Conservation (phyloP, 495 filamentous ascomycete species). For the Amniculicola lignicola region DNA sequence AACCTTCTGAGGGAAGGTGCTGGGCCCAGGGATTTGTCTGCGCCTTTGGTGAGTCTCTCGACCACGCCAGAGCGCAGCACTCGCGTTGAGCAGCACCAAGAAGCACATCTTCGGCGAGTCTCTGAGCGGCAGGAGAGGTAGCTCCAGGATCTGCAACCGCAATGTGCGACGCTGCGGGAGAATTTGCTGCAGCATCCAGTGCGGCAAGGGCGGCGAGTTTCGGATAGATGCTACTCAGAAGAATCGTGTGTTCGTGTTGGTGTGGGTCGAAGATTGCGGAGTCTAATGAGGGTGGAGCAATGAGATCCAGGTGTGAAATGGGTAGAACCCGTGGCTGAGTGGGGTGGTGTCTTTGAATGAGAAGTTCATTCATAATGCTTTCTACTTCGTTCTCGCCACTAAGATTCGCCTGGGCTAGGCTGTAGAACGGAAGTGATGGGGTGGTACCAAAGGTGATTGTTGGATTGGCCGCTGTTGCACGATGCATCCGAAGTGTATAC, state of each 20-base stretch:
- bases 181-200: constrained; percentile 58
- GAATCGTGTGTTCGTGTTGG: constrained; percentile 39
- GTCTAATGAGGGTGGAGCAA: constrained; percentile 31
- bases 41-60: constrained; percentile 14
- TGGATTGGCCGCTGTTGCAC: constrained; percentile 22
- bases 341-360: constrained; percentile 37
- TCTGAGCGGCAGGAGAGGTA: constrained; percentile 37
- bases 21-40: constrained; percentile 31
- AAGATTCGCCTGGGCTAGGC: constrained; percentile 29
- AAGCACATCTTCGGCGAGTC: constrained; percentile 55
- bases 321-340: constrained; percentile 33
- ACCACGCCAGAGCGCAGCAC: constrained; percentile 67
- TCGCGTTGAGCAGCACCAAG: constrained; percentile 66
- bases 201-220: constrained; percentile 66
- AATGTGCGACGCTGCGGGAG: constrained; percentile 45
- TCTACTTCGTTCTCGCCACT: constrained; percentile 19
- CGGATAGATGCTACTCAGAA: constrained; percentile 72
- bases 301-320: constrained; percentile 32
- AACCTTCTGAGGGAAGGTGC: constrained; percentile 49
- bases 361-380: constrained; percentile 31
- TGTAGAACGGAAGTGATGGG: constrained; percentile 37
- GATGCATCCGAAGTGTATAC: constrained; percentile 48
- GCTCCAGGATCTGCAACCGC: constrained; percentile 44
- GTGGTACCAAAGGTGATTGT: constrained; percentile 34
- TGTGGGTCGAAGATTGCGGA: constrained; percentile 33